Evolutionary conservation across 2,329 filamentous ascomycete species (phyloP), one percentile per base, ranked within the genome.

Genomic region (Colletotrichum noveboracense): DNA sequence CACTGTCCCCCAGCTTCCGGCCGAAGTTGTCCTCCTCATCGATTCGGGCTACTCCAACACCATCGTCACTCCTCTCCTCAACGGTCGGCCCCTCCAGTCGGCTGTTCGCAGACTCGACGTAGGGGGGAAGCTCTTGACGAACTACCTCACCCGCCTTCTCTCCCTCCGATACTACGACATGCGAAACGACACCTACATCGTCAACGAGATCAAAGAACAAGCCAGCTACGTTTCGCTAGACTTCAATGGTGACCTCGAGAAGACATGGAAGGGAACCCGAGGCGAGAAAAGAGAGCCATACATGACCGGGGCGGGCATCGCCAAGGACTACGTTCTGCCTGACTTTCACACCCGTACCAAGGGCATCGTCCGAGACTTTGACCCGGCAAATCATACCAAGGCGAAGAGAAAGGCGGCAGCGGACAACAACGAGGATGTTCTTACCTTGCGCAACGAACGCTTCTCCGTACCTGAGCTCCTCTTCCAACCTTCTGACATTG

Each of bases 41-140:
- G 97, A 99, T 83, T 95, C 94, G 2, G 96, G 96, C 26, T 98
- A 98, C 83, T 98, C 96, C 1, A 94, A 97, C 81, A 98, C 97
- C 1, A 98, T 94, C 3, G 89, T 98, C 67, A 96, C 96, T 0
- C 97, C 97, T 0, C 87, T 98, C 4, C 92, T 98, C 78, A 91
- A 93, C 69, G 96, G 96, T 30, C 92, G 91, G 28, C 93, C 96
- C 3, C 85, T 98, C 7, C 95, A 98, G 78, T 88, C 93, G 1
- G 96, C 94, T 1, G 91, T 98, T 70, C 93, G 96, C 24, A 91
- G 97, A 52, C 91, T 99, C 62, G 96, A 98, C 70, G 90, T 98
- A 8, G 97, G 97, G 58, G 97, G 97, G 73, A 98, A 98, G 85
- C 91, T 98, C 67, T 87, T 99, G 77, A 98, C 96, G 26, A 98